phyloP scores from a whole-genome alignment of 225 moss, liverwort and hornwort species.

The Neckera pumila region DNA sequence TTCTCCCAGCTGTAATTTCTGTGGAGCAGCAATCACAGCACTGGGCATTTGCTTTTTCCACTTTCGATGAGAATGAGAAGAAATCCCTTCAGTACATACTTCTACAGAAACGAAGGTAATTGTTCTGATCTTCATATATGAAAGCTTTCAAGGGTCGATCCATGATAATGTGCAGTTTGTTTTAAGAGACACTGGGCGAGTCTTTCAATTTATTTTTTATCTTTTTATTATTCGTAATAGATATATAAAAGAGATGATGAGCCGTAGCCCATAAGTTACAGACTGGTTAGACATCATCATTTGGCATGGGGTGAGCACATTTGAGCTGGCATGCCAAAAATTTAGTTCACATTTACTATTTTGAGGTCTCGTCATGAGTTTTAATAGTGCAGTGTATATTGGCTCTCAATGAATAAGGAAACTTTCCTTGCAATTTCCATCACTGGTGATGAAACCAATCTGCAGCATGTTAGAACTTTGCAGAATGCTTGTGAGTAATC shows the following conservation, averaged over 20 bases:
- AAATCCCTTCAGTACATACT: slow-evolving; percentile 72
- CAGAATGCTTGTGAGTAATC: neutral
- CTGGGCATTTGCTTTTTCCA: slow-evolving; percentile 62
- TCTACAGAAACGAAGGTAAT: slow-evolving; percentile 70
- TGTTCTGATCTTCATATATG: neutral
- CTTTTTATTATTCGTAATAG: neutral
- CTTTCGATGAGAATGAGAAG: slow-evolving; percentile 73
- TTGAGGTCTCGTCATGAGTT: neutral
- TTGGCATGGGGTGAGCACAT: neutral
- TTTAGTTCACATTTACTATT: neutral
- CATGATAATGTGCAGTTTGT: neutral
- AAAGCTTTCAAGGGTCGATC: neutral
- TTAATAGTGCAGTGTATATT: neutral
- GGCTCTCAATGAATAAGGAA: neutral
- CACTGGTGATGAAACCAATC: neutral
- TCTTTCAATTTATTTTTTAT: neutral
- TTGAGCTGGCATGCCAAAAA: neutral
- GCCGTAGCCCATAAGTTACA: neutral
- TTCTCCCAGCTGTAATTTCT: slow-evolving; percentile 43
- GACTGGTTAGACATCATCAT: neutral
- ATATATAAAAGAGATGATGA: neutral
- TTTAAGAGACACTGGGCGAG: neutral
- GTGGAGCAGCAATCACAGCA: slow-evolving; percentile 80
- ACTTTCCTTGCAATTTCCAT: neutral
- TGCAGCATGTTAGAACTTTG: neutral